Conservation (phyloP, 176 grass and related monocot genomes). For the Pontederia crassipes region DNA sequence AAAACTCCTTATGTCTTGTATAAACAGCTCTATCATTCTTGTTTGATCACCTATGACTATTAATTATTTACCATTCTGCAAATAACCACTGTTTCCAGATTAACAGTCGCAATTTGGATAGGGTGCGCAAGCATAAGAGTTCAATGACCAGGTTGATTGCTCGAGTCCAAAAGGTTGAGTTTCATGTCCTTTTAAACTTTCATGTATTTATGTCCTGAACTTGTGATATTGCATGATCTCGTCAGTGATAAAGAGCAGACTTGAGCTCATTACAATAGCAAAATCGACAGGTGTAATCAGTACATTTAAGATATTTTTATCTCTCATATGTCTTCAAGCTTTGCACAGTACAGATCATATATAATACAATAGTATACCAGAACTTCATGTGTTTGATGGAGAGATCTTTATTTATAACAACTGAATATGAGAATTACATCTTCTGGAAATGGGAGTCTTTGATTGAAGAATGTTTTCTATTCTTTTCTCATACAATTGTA, state of each 20-base stretch:
- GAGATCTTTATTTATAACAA: no score
- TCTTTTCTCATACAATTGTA: background rate
- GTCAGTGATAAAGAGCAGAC: background rate
- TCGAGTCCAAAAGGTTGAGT: slow-evolving; percentile 16
- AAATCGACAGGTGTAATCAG: no score
- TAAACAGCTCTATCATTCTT: background rate
- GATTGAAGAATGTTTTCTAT: background rate
- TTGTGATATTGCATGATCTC: background rate
- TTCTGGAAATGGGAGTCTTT: no score
- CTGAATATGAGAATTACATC: no score
- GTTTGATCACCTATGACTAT: slow-evolving; percentile 4
- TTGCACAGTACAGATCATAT: no score
- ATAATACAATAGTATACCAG: no score
- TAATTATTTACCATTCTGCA: slow-evolving; percentile 6
- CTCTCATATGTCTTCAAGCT: no score
- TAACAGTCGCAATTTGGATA: slow-evolving; percentile 15
- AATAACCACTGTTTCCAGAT: slow-evolving; percentile 5
- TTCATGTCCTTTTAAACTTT: background rate
- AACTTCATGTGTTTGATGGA: no score
- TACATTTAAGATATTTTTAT: no score
- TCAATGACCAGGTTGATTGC: slow-evolving; percentile 20
- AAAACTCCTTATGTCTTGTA: no score
- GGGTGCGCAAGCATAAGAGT: slow-evolving; percentile 19
- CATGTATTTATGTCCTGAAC: background rate
- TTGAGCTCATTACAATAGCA: background rate